Evolutionary conservation across 768 basidiomycete species (phyloP), one percentile per base, ranked within the genome.

Genomic region (button mushroom (Agaricus bisporus)): DNA sequence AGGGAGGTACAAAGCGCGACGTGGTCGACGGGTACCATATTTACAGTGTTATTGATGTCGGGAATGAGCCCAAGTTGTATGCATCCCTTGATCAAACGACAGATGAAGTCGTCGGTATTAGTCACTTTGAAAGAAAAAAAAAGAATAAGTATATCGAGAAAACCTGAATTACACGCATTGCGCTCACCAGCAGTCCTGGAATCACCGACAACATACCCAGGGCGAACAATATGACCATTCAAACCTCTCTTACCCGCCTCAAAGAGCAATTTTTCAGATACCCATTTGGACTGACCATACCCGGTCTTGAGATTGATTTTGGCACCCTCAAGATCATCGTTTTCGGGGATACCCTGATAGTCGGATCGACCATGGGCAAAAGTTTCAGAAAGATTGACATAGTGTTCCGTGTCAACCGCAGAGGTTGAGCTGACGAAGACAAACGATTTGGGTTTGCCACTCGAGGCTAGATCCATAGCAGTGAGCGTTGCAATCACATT

Each of bases 201-300:
- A 68, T 97, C 91, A 29, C 97, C 97, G 37, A 99, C 91, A 35
- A 99, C 85, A 71, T 99, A 99, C 5, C 95, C 94, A 0, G 97
- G 93, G 10, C 97, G 85, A 3, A 99, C 72, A 57, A 97, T 92
- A 60, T 89, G 84, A 1, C 93, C 93, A 6, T 73, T 74, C 56
- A 98, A 69, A 1, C 97, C 97, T 37, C 93, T 78, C 60, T 77
- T 82, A 2, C 90, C 93, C 17, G 95, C 97, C 63, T 95, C 94
- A 61, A 92, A 86, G 28, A 99, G 71, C 7, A 99, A 69, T 66
- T 93, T 95, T 69, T 99, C 97, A 1, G 92, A 88, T 0, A 99
- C 97, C 97, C 97, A 99, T 70, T 99, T 99, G 35, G 83, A 86
- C 73, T 99, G 97, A 5, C 95, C 94, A 67, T 99, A 99, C 0